phyloP scores from a whole-genome alignment of 768 basidiomycete species.

The Lepiota venenata region DNA sequence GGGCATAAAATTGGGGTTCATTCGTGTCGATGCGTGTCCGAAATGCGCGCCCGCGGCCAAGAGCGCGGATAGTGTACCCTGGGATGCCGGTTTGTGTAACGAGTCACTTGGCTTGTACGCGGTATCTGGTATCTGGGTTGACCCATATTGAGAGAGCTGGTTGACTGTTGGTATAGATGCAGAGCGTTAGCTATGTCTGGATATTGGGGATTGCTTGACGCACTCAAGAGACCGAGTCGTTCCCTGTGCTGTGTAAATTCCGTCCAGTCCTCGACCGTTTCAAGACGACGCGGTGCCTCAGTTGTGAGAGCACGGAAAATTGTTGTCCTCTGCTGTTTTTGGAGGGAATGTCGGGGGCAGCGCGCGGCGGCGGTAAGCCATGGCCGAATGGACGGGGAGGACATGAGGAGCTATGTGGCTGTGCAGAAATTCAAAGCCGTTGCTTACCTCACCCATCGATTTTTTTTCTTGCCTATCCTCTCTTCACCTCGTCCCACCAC shows the following conservation, averaged over 20 bases:
- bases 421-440: conserved; percentile 34
- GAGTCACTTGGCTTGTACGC: conserved; percentile 71
- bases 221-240: conserved; percentile 54
- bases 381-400: conserved; percentile 32
- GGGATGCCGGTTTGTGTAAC: conserved; percentile 61
- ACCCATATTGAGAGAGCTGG: conserved; percentile 69
- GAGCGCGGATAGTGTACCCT: conserved; percentile 84
- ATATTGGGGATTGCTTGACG: conserved; percentile 17
- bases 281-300: conserved; percentile 24
- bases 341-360: conserved; percentile 21
- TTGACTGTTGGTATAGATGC: conserved; percentile 40
- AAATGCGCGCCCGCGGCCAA: conserved; percentile 93
- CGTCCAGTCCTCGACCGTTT: conserved; percentile 62
- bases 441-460: conserved; percentile 60
- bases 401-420: conserved; percentile 41
- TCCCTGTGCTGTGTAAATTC: conserved; percentile 58
- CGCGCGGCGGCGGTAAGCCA: conserved; percentile 33
- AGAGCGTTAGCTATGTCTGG: conserved; percentile 14
- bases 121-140: conserved; percentile 63
- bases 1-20: conserved; percentile 88
- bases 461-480: conserved; percentile 43
- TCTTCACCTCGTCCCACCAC: conserved; percentile 34
- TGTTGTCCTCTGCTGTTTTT: conserved; percentile 11
- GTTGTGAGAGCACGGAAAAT: conserved; percentile 24
- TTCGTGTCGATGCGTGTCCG: conserved; percentile 79